Base-by-base conservation (phyloP, 257 asterid species). In the Haberlea rhodopensis region DNA sequence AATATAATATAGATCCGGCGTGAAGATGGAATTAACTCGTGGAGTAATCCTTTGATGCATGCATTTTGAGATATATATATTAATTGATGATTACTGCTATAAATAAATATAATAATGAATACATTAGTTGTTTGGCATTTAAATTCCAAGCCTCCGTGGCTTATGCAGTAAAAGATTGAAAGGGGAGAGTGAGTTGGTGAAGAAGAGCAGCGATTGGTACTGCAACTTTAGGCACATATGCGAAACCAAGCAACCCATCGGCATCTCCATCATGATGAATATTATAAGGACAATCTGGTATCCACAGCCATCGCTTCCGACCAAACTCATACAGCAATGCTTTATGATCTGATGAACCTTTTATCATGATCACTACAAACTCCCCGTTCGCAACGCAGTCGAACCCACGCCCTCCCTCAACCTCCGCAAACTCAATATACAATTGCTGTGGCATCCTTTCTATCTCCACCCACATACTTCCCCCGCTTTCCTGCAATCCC, bases 391-490 rank as follows among this genome's bases (percentile, higher is more conserved):
- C 97, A 1, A 92, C 91, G 43, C 95, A 76, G 49, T 52, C 57
- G 58, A 92, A 92, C 5, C 99, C 99, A 1, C 70, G 68, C 0
- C 91, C 97, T 1, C 80, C 82, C 52, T 92, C 97, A 2, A 80
- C 34, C 59, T 89, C 91, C 5, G 82, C 84, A 54, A 92, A 89
- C 70, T 89, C 87, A 11, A 71, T 71, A 65, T 79, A 92, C 13
- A 92, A 78, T 63, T 87, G 99, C 70, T 84, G 96, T 51, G 99
- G 99, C 99, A 92, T 92, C 34, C 99, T 85, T 76, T 92, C 97
- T 0, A 81, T 84, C 83, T 92, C 99, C 55, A 80, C 82, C 97
- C 97, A 92, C 76, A 57, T 23, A 0, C 76, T 67, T 28, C 89
- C 87, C 32, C 90, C 88, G 48, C 94, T 77, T 4, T 84, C 91